Base-by-base conservation (phyloP, 495 filamentous ascomycete genomes). In the Hyphodiscus hymeniophilus region DNA sequence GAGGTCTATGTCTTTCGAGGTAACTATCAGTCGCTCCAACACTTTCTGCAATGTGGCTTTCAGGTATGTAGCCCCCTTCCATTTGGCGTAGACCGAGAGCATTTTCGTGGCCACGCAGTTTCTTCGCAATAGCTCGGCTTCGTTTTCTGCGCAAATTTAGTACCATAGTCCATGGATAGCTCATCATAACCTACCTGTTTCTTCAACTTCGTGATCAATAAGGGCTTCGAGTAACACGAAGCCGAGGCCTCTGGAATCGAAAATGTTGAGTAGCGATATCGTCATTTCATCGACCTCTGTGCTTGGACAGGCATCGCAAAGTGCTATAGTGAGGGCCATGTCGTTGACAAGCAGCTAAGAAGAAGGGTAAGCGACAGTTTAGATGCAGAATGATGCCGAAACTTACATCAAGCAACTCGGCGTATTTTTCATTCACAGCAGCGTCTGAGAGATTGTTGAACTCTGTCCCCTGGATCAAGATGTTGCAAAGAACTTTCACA, bases 101-200 rank as follows among this genome's bases (percentile, higher is more conserved):
- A 82, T 79, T 58, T 84, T 84, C 8, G 80, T 84, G 17, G 80
- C 73, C 3, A 84, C 79, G 50, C 77, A 82, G 22, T 80, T 81
- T 32, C 79, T 66, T 13, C 80, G 69, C 7, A 82, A 62, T 16
- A 84, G 62, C 55, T 82, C 80, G 0, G 77, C 69, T 50, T 82
- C 80, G 48, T 78, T 80, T 57, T 83, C 79, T 71, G 39, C 16
- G 13, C 7, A 12, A 4, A 8, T 11, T 45, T 33, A 49, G 43
- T 30, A 22, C 17, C 6, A 26, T 3, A 12, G 7, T 0, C 21
- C 7, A 18, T 18, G 13, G 1, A 40, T 21, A 13, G 12, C n/a
- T 17, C 15, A 10, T 12, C 8, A 21, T 15, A 7, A 55, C 63
- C 33, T 52, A 73, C 73, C 72, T 11, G 79, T 84, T 31, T 79